These are phyloP conservation scores for Cyclotella choctawhatcheeana DNA, from an alignment of 108 stramenopile genomes.

Conservation along the genomic window DNA sequence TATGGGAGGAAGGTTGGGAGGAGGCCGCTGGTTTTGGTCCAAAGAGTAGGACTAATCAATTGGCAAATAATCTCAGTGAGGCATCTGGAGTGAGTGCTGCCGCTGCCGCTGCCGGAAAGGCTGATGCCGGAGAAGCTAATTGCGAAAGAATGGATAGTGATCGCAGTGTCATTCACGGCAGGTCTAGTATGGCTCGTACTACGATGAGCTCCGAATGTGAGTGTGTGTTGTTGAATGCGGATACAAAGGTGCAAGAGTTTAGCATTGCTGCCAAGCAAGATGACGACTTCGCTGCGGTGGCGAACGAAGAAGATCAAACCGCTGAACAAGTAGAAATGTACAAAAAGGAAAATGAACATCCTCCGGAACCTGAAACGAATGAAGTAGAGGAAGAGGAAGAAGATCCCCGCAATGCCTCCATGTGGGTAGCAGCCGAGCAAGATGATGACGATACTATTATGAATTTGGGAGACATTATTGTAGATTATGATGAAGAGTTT, in stretches of 20 bases:
- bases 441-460: slow-evolving; percentile 33
- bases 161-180: too few species aligned
- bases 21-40: slow-evolving; percentile 40
- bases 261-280: too few species aligned
- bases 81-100: background rate
- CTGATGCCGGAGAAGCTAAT: too few species aligned
- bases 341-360: too few species aligned
- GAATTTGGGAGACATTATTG: slow-evolving; percentile 33
- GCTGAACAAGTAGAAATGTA: too few species aligned
- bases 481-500: slow-evolving; percentile 9
- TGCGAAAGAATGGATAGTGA: background rate
- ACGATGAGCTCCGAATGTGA: background rate
- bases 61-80: background rate
- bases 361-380: slow-evolving; percentile 37
- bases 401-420: slow-evolving; percentile 36
- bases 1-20: slow-evolving; percentile 44
- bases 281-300: too few species aligned
- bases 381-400: slow-evolving; percentile 22
- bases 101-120: background rate
- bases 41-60: background rate
- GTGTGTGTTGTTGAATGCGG: too few species aligned
- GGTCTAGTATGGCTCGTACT: slow-evolving; percentile 1
- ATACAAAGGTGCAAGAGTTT: too few species aligned
- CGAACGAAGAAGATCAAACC: too few species aligned
- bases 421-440: slow-evolving; percentile 41